These are phyloP conservation scores for Nemania diffusa DNA, from an alignment of 2,329 filamentous ascomycete species.

Conservation along the genomic window DNA sequence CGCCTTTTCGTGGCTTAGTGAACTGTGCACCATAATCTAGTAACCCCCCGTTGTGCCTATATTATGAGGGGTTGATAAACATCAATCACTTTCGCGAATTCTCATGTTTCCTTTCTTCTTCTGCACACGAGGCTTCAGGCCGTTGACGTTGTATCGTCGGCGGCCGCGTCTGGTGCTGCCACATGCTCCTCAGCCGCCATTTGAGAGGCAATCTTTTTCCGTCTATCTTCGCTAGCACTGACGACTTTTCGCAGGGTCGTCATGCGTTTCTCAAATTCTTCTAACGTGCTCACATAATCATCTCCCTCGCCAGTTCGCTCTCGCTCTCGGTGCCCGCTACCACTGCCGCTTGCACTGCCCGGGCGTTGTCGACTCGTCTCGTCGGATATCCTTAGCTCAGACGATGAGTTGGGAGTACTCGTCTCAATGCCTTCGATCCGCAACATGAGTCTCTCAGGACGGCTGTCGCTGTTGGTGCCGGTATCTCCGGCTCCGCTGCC, in stretches of 20 bases:
- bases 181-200: slow-evolving; percentile 20
- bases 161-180: slow-evolving; percentile 1
- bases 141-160: slow-evolving; percentile 9
- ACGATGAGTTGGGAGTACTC: slow-evolving; percentile 50
- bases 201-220: slow-evolving; percentile 47
- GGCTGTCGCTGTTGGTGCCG: slow-evolving; percentile 34
- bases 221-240: slow-evolving; percentile 60
- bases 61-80: background rate
- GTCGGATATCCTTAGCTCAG: slow-evolving; percentile 48
- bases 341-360: slow-evolving; percentile 44
- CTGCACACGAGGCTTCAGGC: background rate
- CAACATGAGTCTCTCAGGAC: slow-evolving; percentile 65
- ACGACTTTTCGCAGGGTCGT: slow-evolving; percentile 63
- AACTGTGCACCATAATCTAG: slow-evolving; percentile 6
- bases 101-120: background rate
- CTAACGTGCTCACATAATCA: slow-evolving; percentile 62
- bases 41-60: background rate
- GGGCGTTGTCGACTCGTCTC: slow-evolving; percentile 45
- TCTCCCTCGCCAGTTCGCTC: slow-evolving; percentile 50
- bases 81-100: background rate
- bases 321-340: slow-evolving; percentile 46
- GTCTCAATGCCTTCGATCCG: slow-evolving; percentile 66
- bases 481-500: slow-evolving; percentile 48
- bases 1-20: background rate
- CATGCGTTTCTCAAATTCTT: slow-evolving; percentile 70